Conservation (phyloP, 2,329 filamentous ascomycete species). For the Fusarium fujikuroi region DNA sequence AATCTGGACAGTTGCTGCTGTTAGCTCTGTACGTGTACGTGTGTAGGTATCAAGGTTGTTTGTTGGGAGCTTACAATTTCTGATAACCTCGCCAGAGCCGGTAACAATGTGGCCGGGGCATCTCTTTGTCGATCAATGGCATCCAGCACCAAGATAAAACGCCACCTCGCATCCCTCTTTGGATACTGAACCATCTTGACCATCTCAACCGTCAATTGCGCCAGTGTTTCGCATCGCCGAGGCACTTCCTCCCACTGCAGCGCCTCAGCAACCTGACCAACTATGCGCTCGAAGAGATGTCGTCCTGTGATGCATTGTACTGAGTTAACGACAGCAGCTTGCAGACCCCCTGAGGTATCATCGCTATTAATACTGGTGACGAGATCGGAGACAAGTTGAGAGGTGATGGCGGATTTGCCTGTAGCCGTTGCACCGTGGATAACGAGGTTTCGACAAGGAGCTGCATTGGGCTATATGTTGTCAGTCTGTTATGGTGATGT, state of each 20-base stretch:
- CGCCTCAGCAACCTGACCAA: slow-evolving; percentile 67
- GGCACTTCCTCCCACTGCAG: slow-evolving; percentile 60
- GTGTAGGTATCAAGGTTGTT: slow-evolving; percentile 9
- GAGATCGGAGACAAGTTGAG: slow-evolving; percentile 54
- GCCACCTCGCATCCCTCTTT: slow-evolving; percentile 53
- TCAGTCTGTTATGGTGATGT: neutral
- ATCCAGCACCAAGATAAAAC: slow-evolving; percentile 88
- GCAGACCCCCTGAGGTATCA: slow-evolving; percentile 50
- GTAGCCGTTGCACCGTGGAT: slow-evolving; percentile 88
- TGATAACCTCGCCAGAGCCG: slow-evolving; percentile 82
- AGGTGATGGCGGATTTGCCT: slow-evolving; percentile 81
- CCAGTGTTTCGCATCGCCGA: slow-evolving; percentile 81
- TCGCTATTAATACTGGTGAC: slow-evolving; percentile 30
- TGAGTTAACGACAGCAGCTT: slow-evolving; percentile 73
- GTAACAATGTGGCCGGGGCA: slow-evolving; percentile 78
- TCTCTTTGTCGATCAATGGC: slow-evolving; percentile 88
- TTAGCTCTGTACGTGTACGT: neutral
- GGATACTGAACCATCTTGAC: slow-evolving; percentile 67
- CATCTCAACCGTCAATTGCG: slow-evolving; percentile 79
- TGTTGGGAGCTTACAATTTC: slow-evolving; percentile 73
- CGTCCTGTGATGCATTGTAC: slow-evolving; percentile 81
- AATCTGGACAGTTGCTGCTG: slow-evolving; percentile 65
- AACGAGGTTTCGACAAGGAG: slow-evolving; percentile 78
- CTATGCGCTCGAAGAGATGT: slow-evolving; percentile 79
- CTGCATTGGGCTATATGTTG: slow-evolving; percentile 65